These are phyloP conservation scores for Magnaporthiopsis incrustans DNA, from an alignment of 2,329 filamentous ascomycete genomes.

Conservation along the genomic window DNA sequence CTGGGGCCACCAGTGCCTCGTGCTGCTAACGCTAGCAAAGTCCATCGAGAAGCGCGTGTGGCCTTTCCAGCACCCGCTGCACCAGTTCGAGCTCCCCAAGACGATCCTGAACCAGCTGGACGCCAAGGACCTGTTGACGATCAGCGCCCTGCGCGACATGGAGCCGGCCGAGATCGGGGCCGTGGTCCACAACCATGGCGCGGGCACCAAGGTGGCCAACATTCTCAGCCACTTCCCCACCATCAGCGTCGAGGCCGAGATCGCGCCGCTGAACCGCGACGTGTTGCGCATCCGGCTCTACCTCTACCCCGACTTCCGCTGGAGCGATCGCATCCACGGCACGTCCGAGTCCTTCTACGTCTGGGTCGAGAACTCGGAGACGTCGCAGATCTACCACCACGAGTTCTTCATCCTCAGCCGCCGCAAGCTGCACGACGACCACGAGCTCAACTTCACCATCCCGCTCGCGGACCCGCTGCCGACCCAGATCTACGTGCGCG, in stretches of 20 bases:
- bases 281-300: constrained; percentile 85
- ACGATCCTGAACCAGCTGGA: constrained; percentile 80
- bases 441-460: constrained; percentile 96
- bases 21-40: constrained; percentile 85
- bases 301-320: constrained; percentile 82
- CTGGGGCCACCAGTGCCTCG: constrained; percentile 93
- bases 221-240: constrained; percentile 89
- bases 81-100: constrained; percentile 86
- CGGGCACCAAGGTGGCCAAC: constrained; percentile 73
- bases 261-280: constrained; percentile 89
- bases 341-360: constrained; percentile 96
- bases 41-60: constrained; percentile 95
- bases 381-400: constrained; percentile 94
- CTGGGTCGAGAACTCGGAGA: constrained; percentile 98
- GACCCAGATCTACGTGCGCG: constrained; percentile 90
- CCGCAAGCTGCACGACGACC: constrained; percentile 87
- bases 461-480: constrained; percentile 88
- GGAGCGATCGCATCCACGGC: constrained; percentile 92
- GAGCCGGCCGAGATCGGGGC: constrained; percentile 82
- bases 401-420: constrained; percentile 92
- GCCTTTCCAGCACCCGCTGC: constrained; percentile 89
- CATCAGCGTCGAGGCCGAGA: constrained; percentile 82
- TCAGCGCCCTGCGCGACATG: constrained; percentile 89
- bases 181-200: constrained; percentile 82
- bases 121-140: constrained; percentile 64